phyloP scores from a whole-genome alignment of 805 yeast species.

The Teunomyces barrocoloradensis region DNA sequence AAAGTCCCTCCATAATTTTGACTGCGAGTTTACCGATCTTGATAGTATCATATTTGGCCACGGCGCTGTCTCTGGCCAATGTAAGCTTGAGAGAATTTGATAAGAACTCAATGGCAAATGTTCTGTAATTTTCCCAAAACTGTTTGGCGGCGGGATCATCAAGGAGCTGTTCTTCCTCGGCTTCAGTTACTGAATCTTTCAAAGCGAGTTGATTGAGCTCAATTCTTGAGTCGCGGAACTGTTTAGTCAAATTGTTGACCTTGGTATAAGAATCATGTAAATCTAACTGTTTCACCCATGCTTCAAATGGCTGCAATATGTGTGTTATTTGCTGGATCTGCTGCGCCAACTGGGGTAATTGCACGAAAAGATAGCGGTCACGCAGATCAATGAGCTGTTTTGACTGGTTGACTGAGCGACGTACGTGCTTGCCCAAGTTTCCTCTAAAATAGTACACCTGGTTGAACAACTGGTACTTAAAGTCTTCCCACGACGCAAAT shows the following conservation, averaged over 20 bases:
- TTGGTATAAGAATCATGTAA: neutral
- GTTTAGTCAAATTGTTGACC: neutral
- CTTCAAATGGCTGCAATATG: constrained; percentile 1
- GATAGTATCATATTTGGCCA: neutral
- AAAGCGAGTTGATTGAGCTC: neutral
- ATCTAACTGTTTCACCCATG: neutral
- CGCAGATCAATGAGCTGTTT: neutral
- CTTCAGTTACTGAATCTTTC: neutral
- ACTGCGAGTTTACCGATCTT: constrained; percentile 2
- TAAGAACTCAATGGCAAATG: constrained; percentile 1
- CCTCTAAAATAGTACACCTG: neutral
- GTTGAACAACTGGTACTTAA: constrained; percentile 1
- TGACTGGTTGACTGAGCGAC: neutral
- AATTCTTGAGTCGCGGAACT: neutral
- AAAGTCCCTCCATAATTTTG: constrained; percentile 1
- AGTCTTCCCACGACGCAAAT: constrained; percentile 1
- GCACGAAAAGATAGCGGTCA: neutral
- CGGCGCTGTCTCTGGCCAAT: neutral
- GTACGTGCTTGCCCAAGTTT: neutral
- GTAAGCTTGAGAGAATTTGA: constrained; percentile 2
- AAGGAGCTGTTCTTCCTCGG: constrained; percentile 3
- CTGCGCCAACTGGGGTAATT: neutral
- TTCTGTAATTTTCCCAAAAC: constrained; percentile 5
- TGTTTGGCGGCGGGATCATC: neutral
- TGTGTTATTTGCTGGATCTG: neutral